phyloP scores from a whole-genome alignment of 1,284 basidiomycete species.

The Inonotus hispidus region DNA sequence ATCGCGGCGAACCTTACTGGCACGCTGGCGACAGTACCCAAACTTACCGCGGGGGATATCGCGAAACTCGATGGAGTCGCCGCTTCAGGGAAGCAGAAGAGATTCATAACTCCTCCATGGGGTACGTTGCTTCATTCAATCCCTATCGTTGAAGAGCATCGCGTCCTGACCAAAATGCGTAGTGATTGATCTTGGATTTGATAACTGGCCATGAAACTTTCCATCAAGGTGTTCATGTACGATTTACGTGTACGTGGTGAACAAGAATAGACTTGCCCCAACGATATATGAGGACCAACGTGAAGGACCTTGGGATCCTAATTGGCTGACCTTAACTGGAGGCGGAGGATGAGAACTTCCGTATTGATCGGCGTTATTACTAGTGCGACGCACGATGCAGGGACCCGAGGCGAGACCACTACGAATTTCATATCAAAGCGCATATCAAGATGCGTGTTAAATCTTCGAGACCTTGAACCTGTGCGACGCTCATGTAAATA shows the following conservation, averaged over 20 bases:
- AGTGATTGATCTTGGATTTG: constrained; percentile 66
- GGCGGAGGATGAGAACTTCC: neutral
- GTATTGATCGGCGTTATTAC: neutral
- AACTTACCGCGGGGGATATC: constrained; percentile 57
- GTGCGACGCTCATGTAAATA: neutral
- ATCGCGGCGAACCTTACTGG: constrained; percentile 67
- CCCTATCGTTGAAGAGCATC: neutral
- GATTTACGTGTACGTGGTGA: neutral
- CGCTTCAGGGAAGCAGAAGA: constrained; percentile 64
- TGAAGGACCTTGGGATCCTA: too few species aligned
- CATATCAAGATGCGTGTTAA: neutral
- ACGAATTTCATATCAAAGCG: neutral
- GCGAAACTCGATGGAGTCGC: constrained; percentile 60
- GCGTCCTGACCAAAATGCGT: neutral
- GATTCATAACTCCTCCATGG: constrained; percentile 65
- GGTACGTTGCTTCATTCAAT: constrained; percentile 37
- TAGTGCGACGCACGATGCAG: neutral
- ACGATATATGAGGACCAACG: neutral
- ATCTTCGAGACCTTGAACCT: neutral
- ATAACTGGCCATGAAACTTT: constrained; percentile 46
- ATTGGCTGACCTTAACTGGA: too few species aligned
- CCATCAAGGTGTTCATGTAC: constrained; percentile 2
- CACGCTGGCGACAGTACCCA: constrained; percentile 41
- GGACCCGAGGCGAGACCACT: neutral
- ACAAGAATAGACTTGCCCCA: neutral